Evolutionary conservation across 306 rosid species (phyloP).

Genomic region (Oxytropis ochrocephala): DNA sequence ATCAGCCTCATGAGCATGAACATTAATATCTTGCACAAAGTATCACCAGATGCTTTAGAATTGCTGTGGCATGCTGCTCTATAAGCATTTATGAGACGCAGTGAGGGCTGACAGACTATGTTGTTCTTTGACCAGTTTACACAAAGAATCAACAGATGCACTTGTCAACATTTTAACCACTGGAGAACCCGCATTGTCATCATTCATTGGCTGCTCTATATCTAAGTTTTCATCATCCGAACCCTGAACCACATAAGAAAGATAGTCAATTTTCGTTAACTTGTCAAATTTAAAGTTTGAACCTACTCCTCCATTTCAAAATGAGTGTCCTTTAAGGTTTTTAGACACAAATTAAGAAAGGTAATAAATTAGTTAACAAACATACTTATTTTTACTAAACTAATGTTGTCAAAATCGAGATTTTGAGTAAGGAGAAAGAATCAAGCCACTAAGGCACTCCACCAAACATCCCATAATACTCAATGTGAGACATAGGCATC

Average conservation of each 20-base stretch:
- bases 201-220: conserved; percentile 22
- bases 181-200: conserved; percentile 7
- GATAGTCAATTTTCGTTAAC: background rate
- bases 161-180: conserved; percentile 37
- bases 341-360: too few relatives aligned
- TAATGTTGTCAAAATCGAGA: too few relatives aligned
- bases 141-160: conserved; percentile 48
- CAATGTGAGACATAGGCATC: too few relatives aligned
- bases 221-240: conserved; percentile 50
- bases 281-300: background rate
- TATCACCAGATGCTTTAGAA: conserved; percentile 36
- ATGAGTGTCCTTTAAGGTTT: too few relatives aligned
- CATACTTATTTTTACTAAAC: too few relatives aligned
- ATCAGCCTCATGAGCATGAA: conserved; percentile 73
- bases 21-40: conserved; percentile 52
- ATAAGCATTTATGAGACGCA: conserved; percentile 67
- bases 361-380: too few relatives aligned
- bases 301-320: too few relatives aligned
- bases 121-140: conserved; percentile 51
- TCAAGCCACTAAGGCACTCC: too few relatives aligned
- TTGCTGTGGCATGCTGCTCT: conserved; percentile 67
- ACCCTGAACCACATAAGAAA: conserved; percentile 33
- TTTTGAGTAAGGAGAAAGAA: too few relatives aligned
- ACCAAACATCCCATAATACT: too few relatives aligned
- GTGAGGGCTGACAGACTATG: conserved; percentile 53